phyloP scores from a whole-genome alignment of 177 flowering plant species.

The Vitis hybrid region DNA sequence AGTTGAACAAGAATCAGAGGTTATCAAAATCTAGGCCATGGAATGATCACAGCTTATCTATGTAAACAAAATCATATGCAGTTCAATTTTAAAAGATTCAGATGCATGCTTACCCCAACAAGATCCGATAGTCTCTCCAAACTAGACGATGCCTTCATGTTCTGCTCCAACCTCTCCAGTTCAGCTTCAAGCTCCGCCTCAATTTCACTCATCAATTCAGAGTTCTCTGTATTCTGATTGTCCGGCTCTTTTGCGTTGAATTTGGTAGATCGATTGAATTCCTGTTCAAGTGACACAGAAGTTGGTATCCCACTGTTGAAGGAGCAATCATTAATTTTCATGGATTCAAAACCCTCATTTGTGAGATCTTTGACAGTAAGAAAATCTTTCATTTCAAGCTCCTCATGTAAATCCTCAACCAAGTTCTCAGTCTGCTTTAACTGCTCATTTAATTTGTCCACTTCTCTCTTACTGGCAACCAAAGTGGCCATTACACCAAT shows the following conservation, averaged over 20 bases:
- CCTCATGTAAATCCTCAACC: constrained; percentile 82
- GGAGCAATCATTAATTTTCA: constrained; percentile 20
- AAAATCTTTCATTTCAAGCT: constrained; percentile 79
- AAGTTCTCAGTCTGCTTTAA: constrained; percentile 61
- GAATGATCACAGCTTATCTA: too few species aligned
- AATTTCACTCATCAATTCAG: constrained; percentile 53
- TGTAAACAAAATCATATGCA: neutral
- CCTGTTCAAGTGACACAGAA: constrained; percentile 16
- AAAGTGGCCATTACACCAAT: constrained; percentile 51
- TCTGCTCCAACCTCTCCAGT: constrained; percentile 65
- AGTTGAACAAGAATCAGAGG: too few species aligned
- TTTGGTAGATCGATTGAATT: constrained; percentile 13
- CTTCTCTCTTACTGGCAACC: constrained; percentile 43
- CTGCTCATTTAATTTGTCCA: constrained; percentile 49
- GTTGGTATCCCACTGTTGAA: constrained; percentile 9
- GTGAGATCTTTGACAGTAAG: constrained; percentile 66
- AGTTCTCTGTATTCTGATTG: constrained; percentile 24
- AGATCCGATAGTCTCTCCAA: constrained; percentile 33
- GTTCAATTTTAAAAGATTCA: neutral
- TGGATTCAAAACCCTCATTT: constrained; percentile 29
- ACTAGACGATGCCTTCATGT: constrained; percentile 38
- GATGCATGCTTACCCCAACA: constrained; percentile 42
- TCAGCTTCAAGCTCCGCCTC: constrained; percentile 91
- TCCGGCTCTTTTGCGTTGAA: constrained; percentile 13
- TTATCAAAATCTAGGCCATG: too few species aligned